Base-by-base conservation (phyloP, 2,329 filamentous ascomycete species). In the Plectosphaerella cucumerina region DNA sequence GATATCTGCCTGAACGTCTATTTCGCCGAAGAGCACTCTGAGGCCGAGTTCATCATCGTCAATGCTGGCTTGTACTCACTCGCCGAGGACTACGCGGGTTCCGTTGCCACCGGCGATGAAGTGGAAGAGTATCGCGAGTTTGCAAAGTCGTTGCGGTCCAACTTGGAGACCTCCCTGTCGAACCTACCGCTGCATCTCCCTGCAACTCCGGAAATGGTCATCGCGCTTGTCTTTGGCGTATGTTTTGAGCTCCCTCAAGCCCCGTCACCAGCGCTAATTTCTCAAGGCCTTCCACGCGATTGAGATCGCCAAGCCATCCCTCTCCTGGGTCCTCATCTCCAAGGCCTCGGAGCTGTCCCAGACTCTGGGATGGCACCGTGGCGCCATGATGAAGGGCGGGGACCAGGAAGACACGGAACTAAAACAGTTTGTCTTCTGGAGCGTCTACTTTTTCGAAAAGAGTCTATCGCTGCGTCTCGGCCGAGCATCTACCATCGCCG, bases 371-470 rank as follows among this genome's bases (percentile, higher is more conserved):
- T 65, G 65, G 20, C 63, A 66, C 48, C 55, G 64, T 8, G 42
- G 59, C 41, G 55, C 61, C 10, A 59, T 60, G 23, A 65, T 54
- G 57, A 59, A 55, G 31, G 51, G 60, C 47, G 61, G 61, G 52
- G 53, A 51, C 20, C 54, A 60, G 1, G 58, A 61, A 9, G 62
- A 59, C 41, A 59, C 60, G 15, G 56, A 62, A 2, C 57, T 64
- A 59, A 70, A 70, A 56, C 66, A 62, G 2, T 56, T 70, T 2
- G 59, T 84, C 9, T 85, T 85, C 58, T 85, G 81, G 82, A 71
- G 68, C 35, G 64, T 78, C 0, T 85, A 84, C 55, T 73, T 77
- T 44, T 64, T 83, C 15, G 76, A 84, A 53, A 82, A 79, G 52
- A 72, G 72, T 17, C 65, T 84, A 17, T 77, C 78, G 0, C 69